Evolutionary conservation across 169 alveolate species (phyloP), one percentile per base, ranked within the genome.

Genomic region (Cryptosporidium sp.): DNA sequence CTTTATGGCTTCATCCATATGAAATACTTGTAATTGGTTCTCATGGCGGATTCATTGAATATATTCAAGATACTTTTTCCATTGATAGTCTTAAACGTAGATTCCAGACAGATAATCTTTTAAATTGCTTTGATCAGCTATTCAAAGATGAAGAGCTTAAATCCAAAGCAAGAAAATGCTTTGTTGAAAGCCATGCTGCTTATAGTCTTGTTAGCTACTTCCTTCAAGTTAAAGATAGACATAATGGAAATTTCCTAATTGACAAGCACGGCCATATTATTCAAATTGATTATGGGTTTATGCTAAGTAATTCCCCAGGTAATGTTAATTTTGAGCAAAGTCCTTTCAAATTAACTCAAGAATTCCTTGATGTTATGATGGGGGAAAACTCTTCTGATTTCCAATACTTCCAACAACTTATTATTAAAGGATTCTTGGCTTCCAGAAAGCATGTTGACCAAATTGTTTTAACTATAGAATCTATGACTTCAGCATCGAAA

Each of bases 331-430:
- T 97, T 85, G 99, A 98, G 87, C 95, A 97, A 71, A 96, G 99
- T 14, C 99, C 99, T 5, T 98, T 98, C 93, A 98, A 98, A 93
- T 95, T 98, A 71, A 98, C 99, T 2, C 93, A 96, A 93, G 99
- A 98, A 84, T 96, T 96, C 93, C 91, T 98, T 84, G 98, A 96
- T 59, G 95, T 97, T 55, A 95, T 98, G 94, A 99, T 97, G 18
- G 99, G 99, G 3, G 98, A 94, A 85, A 84, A 92, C 61, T 93
- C 98, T 1, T 97, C 96, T 62, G 96, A 95, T 87, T 97, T 95
- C 70, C 97, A 93, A 61, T 96, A 97, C 84, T 97, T 97, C 85
- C 93, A 96, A 70, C 75, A 95, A 39, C 93, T 96, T 43, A 92
- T 95, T 39, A 95, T 94, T 43, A 93, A 94, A 45, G 85, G 85